These are phyloP conservation scores for Botryosphaeria dothidea DNA, from an alignment of 2,329 filamentous ascomycete genomes.

Conservation along the genomic window DNA sequence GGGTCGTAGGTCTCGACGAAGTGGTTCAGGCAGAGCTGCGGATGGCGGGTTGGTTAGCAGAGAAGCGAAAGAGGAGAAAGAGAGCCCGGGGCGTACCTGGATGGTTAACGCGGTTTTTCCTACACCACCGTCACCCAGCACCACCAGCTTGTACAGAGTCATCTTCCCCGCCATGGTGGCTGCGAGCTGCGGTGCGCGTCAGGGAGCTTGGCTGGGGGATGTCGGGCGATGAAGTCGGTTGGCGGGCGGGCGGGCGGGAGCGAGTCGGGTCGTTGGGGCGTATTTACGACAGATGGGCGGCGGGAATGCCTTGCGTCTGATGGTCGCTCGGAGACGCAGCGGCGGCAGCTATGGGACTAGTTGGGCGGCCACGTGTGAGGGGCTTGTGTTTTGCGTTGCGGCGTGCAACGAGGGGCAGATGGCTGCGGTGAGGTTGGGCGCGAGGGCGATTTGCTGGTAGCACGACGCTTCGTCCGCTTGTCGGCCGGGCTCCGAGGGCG, in stretches of 20 bases:
- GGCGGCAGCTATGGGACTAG: constrained; percentile 15
- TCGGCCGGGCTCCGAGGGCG: background rate
- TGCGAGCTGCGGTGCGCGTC: constrained; percentile 7
- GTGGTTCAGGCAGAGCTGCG: constrained; percentile 89
- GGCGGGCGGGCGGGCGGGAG: background rate
- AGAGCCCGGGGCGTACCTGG: constrained; percentile 65
- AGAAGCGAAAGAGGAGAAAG: background rate
- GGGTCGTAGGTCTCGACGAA: constrained; percentile 89
- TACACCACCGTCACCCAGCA: constrained; percentile 90
- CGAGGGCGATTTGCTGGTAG: constrained; percentile 14
- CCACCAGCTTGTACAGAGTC: constrained; percentile 95
- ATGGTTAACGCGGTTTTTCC: constrained; percentile 94
- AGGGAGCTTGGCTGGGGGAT: constrained; percentile 13
- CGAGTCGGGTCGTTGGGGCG: constrained; percentile 6
- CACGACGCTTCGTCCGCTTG: constrained; percentile 9
- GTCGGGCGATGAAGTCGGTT: background rate
- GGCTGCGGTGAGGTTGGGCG: constrained; percentile 7
- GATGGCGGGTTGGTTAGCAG: background rate
- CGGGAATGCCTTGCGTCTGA: constrained; percentile 1
- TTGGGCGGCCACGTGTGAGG: constrained; percentile 14
- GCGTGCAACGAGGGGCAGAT: constrained; percentile 19
- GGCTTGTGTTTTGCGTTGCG: constrained; percentile 9
- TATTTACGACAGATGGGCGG: constrained; percentile 6
- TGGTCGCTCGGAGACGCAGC: constrained; percentile 9
- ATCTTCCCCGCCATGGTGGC: constrained; percentile 82